Evolutionary conservation across 2,329 filamentous ascomycete species (phyloP).

Genomic region (Basipetospora chlamydospora): DNA sequence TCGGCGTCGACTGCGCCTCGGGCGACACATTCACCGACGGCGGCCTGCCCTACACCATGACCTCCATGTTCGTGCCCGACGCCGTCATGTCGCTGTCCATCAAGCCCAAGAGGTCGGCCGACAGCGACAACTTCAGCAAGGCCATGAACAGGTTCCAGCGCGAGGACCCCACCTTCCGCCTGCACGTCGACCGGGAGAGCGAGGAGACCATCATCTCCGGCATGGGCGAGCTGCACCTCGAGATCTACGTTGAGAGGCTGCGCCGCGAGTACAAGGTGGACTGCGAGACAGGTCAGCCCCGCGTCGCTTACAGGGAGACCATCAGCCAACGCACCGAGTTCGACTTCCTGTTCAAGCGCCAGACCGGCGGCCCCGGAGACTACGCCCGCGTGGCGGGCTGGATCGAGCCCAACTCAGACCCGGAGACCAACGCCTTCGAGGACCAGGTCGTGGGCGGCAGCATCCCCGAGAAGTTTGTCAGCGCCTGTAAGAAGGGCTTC

Average conservation of each 20-base stretch:
- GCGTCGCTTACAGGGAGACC: conserved; percentile 94
- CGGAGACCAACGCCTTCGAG: conserved; percentile 70
- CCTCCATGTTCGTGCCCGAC: conserved; percentile 95
- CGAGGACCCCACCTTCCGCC: conserved; percentile 93
- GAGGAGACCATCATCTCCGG: conserved; percentile 96
- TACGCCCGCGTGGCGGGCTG: conserved; percentile 85
- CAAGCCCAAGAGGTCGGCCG: conserved; percentile 84
- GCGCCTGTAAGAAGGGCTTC: conserved; percentile 92
- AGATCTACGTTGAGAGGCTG: conserved; percentile 96
- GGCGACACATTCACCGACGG: conserved; percentile 98
- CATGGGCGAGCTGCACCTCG: conserved; percentile 94
- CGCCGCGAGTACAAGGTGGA: conserved; percentile 94
- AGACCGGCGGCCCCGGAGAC: conserved; percentile 89
- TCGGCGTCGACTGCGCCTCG: conserved; percentile 93
- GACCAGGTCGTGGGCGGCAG: conserved; percentile 76
- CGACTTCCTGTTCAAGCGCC: conserved; percentile 88
- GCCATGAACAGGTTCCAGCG: conserved; percentile 98
- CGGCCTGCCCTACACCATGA: conserved; percentile 83
- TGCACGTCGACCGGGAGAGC: conserved; percentile 81
- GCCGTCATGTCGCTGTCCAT: conserved; percentile 97
- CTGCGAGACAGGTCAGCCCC: conserved; percentile 87
- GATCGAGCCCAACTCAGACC: conserved; percentile 68
- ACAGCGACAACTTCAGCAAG: conserved; percentile 90
- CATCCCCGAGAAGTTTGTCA: conserved; percentile 91
- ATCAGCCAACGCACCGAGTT: conserved; percentile 68